A percentile compares a stretch with the other conserved stretches of the same genome.
These are phyloP conservation scores for Apophysomyces elegans DNA, from an alignment of 371 early-diverging fungal species.

Conservation along the genomic window DNA sequence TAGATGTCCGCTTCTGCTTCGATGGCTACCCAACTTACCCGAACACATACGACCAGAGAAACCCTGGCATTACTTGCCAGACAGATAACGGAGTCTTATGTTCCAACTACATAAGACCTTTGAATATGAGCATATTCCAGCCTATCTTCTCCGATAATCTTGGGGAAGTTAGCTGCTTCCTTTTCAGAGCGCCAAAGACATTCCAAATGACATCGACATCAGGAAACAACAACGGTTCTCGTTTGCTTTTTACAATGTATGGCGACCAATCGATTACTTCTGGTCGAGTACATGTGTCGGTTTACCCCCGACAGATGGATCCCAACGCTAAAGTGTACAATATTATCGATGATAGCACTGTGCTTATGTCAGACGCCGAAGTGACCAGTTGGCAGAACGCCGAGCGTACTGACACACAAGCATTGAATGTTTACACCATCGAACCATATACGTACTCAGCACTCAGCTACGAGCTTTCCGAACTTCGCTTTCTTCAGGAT, in stretches of 20 bases:
- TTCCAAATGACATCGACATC: slow-evolving; percentile 46
- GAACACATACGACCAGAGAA: slow-evolving; percentile 9
- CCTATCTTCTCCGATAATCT: slow-evolving; percentile 44
- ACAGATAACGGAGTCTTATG: slow-evolving; percentile 47
- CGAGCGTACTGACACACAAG: slow-evolving; percentile 49
- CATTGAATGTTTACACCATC: slow-evolving; percentile 40
- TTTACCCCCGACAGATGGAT: slow-evolving; percentile 49
- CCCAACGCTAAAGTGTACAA: slow-evolving; percentile 45
- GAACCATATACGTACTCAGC: slow-evolving; percentile 47
- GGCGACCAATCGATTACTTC: slow-evolving; percentile 37
- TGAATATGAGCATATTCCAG: slow-evolving; percentile 42
- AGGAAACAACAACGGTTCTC: slow-evolving; percentile 49
- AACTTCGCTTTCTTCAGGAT: slow-evolving; percentile 46
- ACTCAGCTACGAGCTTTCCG: slow-evolving; percentile 40
- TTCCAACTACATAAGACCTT: slow-evolving; percentile 23
- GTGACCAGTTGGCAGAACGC: slow-evolving; percentile 41
- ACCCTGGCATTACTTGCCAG: slow-evolving; percentile 42
- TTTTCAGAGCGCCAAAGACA: slow-evolving; percentile 36
- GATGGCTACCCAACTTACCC: slow-evolving; percentile 42
- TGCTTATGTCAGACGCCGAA: slow-evolving; percentile 28
- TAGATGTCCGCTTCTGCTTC: slow-evolving; percentile 55
- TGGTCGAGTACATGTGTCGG: slow-evolving; percentile 49
- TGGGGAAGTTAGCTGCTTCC: slow-evolving; percentile 45
- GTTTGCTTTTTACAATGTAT: slow-evolving; percentile 40
- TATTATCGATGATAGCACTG: slow-evolving; percentile 25